Evolutionary conservation across 2,329 filamentous ascomycete genomes (phyloP).

Genomic region (Myriosclerotinia duriaeana): DNA sequence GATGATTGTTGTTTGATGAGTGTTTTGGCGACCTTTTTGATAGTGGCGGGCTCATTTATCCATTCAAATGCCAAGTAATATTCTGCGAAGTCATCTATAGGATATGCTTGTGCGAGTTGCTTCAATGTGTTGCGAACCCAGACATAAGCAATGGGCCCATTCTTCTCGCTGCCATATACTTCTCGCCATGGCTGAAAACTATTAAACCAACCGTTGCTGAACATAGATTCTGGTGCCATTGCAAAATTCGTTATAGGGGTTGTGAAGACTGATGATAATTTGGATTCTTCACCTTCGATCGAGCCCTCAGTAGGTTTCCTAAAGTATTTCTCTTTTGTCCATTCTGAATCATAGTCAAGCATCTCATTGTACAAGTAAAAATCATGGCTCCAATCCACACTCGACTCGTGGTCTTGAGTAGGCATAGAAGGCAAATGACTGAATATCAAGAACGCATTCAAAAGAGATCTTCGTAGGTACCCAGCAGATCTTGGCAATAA

Average conservation of each 20-base stretch:
- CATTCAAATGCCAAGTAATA: conserved; percentile 71
- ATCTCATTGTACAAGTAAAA: conserved; percentile 51
- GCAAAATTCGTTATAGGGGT: conserved; percentile 26
- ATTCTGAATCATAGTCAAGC: conserved; percentile 35
- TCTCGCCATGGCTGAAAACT: conserved; percentile 29
- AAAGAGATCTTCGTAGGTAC: conserved; percentile 48
- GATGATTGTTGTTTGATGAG: conserved; percentile 68
- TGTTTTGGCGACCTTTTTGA: conserved; percentile 69
- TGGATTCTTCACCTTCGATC: conserved; percentile 31
- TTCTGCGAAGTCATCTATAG: conserved; percentile 57
- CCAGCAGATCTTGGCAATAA: conserved; percentile 47
- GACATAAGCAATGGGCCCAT: conserved; percentile 33
- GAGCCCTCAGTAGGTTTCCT: not conserved
- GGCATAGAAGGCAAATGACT: conserved; percentile 58
- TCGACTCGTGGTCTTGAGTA: conserved; percentile 30
- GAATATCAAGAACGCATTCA: conserved; percentile 72
- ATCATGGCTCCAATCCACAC: conserved; percentile 49
- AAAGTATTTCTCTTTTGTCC: conserved; percentile 26
- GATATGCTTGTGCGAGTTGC: conserved; percentile 51
- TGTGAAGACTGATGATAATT: conserved; percentile 31
- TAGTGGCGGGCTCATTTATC: conserved; percentile 51
- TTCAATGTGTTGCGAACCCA: conserved; percentile 57
- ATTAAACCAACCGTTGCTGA: conserved; percentile 40
- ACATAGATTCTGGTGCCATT: conserved; percentile 54
- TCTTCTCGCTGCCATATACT: conserved; percentile 27